Evolutionary conservation across 2,329 filamentous ascomycete species (phyloP), one percentile per base, ranked within the genome.

Genomic region (Botrytis paeoniae): DNA sequence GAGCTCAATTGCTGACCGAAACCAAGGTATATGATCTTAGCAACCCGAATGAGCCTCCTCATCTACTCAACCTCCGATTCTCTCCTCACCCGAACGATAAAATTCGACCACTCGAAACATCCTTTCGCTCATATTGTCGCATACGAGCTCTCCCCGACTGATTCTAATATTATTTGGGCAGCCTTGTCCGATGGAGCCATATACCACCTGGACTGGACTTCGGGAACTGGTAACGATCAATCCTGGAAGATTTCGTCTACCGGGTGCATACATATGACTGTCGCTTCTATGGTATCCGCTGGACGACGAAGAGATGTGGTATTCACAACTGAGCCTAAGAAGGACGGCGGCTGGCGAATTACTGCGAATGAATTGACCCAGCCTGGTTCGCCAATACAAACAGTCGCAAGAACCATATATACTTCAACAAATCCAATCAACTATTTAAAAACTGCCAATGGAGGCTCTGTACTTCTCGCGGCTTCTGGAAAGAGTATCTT

Each of bases 51-150:
- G 41, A 91, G 91, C 16, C 85, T 98, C 71, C 92, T 94, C 80
- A 87, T 97, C 39, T 97, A 96, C 82, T 92, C 93, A 2, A 89
- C 93, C 43, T 85, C 89, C 76, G 94, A 94, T 71, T 98, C 96
- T 2, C 88, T 97, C 68, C 88, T 97, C 35, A 85, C 93, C 63
- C 90, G 93, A 77, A 89, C 90, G 72, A 91, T 98, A 66, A 84
- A 87, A 20, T 76, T 84, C 77, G 68, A 78, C 57, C 60, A 69
- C n/a, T 69, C 71, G 37, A 71, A 65, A 1, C 68, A 70, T 2
- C 73, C 76, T 45, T 73, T 75, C 75, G 75, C 60, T 73, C 81
- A 73, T 77, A 80, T 85, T 43, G 81, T 84, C 8, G 79, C 83
- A 9, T 80, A 81, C 7, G 80, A 80, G 60, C 77, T 85, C 29